Conservation (phyloP, 495 filamentous ascomycete genomes). For the Viridothelium virens region DNA sequence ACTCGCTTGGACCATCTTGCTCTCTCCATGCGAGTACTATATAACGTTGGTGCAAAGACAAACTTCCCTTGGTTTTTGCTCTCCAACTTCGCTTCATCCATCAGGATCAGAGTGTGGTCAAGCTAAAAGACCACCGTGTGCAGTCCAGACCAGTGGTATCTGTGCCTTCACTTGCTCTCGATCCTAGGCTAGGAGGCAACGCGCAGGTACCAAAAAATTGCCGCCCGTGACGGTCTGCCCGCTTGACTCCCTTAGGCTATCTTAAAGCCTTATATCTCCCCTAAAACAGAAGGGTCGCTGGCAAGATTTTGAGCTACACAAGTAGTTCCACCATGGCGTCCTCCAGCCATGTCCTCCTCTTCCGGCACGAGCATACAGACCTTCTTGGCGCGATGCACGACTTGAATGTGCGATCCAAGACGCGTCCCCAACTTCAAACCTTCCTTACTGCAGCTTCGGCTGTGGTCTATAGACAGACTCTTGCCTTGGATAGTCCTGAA, state of each 20-base stretch:
- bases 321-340: constrained; percentile 13
- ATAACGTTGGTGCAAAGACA: not conserved
- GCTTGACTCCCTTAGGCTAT: too few species aligned
- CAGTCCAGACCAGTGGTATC: too few species aligned
- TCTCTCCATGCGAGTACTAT: not conserved
- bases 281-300: too few species aligned
- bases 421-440: constrained; percentile 14
- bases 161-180: not conserved
- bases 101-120: not conserved
- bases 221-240: too few species aligned
- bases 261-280: too few species aligned
- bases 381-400: constrained; percentile 15
- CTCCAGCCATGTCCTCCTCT: constrained; percentile 18
- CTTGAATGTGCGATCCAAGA: constrained; percentile 20
- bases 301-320: not conserved
- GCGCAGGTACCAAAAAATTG: too few species aligned
- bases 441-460: constrained; percentile 17
- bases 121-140: too few species aligned
- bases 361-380: constrained; percentile 18
- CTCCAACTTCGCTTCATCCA: not conserved
- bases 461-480: constrained; percentile 12
- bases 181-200: too few species aligned
- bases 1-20: not conserved
- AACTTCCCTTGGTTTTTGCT: not conserved
- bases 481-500: constrained; percentile 12